These are phyloP conservation scores for Avena eriantha DNA, from an alignment of 176 grass and related monocot genomes.

Conservation along the genomic window DNA sequence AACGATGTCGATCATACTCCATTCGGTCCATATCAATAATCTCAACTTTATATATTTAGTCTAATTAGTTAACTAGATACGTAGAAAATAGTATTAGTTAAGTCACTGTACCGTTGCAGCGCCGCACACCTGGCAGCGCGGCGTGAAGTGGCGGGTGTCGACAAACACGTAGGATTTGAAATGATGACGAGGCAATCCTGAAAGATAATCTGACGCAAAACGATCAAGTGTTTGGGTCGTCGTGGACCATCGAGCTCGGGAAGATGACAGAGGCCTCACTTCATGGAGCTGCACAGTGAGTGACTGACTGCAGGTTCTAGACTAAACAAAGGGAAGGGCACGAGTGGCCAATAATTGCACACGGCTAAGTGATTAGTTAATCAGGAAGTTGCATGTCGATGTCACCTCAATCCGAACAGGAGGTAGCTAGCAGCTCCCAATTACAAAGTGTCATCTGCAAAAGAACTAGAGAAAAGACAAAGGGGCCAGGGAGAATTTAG, in stretches of 20 bases:
- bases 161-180: conserved; percentile 48
- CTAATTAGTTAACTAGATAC: too few relatives aligned
- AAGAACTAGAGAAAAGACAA: conserved; percentile 37
- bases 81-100: conserved; percentile 13
- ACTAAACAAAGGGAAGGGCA: conserved; percentile 24
- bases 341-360: conserved; percentile 56
- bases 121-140: conserved; percentile 49
- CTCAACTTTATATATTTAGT: too few relatives aligned
- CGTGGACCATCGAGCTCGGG: neutral
- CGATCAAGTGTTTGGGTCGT: neutral
- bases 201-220: conserved; percentile 17
- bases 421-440: conserved; percentile 30
- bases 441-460: conserved; percentile 30
- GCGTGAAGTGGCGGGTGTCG: conserved; percentile 15
- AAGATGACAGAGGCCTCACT: conserved; percentile 9
- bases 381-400: conserved; percentile 30
- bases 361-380: neutral
- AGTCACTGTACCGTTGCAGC: conserved; percentile 1
- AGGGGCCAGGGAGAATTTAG: conserved; percentile 31
- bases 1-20: conserved; percentile 28
- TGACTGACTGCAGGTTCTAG: neutral
- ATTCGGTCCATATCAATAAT: too few relatives aligned
- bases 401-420: conserved; percentile 36
- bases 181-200: conserved; percentile 26
- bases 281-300: neutral